A percentile compares a stretch with the other conserved stretches of the same genome.
These are phyloP conservation scores for Stentor coeruleus DNA, from an alignment of 73 alveolate genomes.

Conservation along the genomic window DNA sequence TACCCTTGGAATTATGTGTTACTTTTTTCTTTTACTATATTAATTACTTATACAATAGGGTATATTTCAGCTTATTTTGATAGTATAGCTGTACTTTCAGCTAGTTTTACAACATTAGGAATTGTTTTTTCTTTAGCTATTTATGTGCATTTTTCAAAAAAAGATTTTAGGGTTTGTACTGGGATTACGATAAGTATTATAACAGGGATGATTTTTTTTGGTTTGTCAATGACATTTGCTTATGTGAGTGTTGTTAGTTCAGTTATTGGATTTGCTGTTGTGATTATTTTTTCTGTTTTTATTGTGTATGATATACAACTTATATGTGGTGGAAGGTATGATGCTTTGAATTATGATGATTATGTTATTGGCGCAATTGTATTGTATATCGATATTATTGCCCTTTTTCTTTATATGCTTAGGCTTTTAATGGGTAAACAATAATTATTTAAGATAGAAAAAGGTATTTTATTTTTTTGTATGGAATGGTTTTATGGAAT, in stretches of 20 bases:
- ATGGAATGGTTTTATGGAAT: too few species aligned
- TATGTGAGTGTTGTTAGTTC: not conserved
- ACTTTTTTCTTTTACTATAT: slow-evolving; percentile 76
- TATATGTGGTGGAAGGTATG: slow-evolving; percentile 48
- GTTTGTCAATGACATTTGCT: slow-evolving; percentile 37
- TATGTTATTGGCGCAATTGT: slow-evolving; percentile 42
- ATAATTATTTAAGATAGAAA: too few species aligned
- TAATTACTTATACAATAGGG: slow-evolving; percentile 78
- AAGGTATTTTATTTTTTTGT: too few species aligned
- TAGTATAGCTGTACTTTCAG: slow-evolving; percentile 66
- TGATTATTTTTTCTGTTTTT: slow-evolving; percentile 56
- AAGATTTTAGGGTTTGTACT: slow-evolving; percentile 75
- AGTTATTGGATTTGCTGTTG: slow-evolving; percentile 28
- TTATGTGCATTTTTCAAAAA: slow-evolving; percentile 78
- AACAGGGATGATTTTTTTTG: slow-evolving; percentile 47
- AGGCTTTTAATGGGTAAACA: too few species aligned
- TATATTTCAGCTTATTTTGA: slow-evolving; percentile 56
- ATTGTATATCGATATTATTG: slow-evolving; percentile 47
- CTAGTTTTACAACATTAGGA: slow-evolving; percentile 86
- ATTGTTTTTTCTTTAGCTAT: slow-evolving; percentile 78
- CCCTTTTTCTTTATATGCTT: too few species aligned
- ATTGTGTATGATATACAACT: slow-evolving; percentile 65
- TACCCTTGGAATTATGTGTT: slow-evolving; percentile 81
- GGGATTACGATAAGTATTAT: slow-evolving; percentile 48
- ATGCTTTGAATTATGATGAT: slow-evolving; percentile 39